phyloP scores from a whole-genome alignment of 2,329 filamentous ascomycete species.

The Cladosporium sp. region DNA sequence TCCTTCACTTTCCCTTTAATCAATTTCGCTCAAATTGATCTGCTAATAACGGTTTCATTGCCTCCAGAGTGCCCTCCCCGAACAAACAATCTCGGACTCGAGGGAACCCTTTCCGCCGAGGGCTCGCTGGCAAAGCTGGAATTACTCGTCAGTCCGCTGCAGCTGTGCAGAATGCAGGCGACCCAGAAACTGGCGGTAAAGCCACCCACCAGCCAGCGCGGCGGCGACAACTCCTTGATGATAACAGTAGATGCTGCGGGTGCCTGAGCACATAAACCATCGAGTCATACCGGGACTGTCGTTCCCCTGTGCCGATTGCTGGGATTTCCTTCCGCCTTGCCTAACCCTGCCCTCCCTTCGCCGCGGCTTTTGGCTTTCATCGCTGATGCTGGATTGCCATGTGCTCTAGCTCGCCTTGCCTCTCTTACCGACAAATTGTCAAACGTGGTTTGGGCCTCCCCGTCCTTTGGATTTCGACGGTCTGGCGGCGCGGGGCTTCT shows the following conservation, averaged over 20 bases:
- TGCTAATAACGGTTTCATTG: conserved; percentile 10
- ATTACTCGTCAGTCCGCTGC: not conserved
- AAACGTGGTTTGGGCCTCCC: not conserved
- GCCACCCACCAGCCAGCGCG: conserved; percentile 1
- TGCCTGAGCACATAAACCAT: not conserved
- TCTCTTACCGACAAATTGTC: conserved; percentile 13
- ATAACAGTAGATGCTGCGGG: not conserved
- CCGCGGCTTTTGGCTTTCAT: not conserved
- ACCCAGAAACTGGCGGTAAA: conserved; percentile 10
- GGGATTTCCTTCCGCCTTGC: conserved; percentile 4
- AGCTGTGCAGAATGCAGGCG: conserved; percentile 17
- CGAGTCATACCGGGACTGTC: conserved; percentile 10
- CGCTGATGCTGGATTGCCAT: conserved; percentile 9
- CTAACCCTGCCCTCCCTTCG: no score
- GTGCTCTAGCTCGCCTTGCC: not conserved
- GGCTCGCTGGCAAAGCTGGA: not conserved
- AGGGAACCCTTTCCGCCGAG: not conserved
- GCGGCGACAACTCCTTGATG: not conserved
- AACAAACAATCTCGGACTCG: not conserved
- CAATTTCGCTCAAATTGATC: conserved; percentile 12
- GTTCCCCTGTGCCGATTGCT: not conserved
- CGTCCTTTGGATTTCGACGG: not conserved
- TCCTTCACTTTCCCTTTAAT: conserved; percentile 7
- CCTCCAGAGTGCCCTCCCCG: not conserved
- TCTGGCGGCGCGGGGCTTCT: not conserved